These are phyloP conservation scores for Anaeromyces robustus DNA, from an alignment of 192 early-diverging fungal genomes.

Conservation along the genomic window DNA sequence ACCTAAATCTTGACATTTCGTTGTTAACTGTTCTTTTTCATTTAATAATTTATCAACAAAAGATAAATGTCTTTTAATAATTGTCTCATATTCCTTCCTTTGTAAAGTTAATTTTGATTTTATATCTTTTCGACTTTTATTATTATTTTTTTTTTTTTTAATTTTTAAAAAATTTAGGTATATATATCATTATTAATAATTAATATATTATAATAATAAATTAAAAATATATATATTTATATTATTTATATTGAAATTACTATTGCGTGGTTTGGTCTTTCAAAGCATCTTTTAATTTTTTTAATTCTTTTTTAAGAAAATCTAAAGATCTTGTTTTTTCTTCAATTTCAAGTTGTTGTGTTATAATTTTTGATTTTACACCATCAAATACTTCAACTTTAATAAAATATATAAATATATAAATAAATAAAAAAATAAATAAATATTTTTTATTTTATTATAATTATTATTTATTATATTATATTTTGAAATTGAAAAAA, in stretches of 20 bases:
- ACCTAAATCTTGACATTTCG: slow-evolving; percentile 24
- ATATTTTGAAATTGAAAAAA: background rate
- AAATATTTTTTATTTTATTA: too few species aligned
- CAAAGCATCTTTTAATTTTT: slow-evolving; percentile 14
- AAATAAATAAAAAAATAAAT: too few species aligned
- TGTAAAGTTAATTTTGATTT: slow-evolving; percentile 38
- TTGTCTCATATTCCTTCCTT: slow-evolving; percentile 40
- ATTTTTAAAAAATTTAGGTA: too few species aligned
- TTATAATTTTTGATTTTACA: slow-evolving; percentile 33
- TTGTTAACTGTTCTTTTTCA: slow-evolving; percentile 37
- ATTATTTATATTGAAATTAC: slow-evolving; percentile 3
- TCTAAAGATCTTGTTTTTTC: slow-evolving; percentile 19
- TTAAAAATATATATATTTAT: background rate
- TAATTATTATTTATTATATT: too few species aligned
- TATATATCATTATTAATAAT: too few species aligned
- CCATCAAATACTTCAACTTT: slow-evolving; percentile 29
- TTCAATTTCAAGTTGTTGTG: slow-evolving; percentile 34
- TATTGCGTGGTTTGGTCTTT: slow-evolving; percentile 18
- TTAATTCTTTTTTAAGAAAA: slow-evolving; percentile 23
- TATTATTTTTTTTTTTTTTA: too few species aligned
- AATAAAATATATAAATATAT: background rate
- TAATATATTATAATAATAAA: too few species aligned
- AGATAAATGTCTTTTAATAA: slow-evolving; percentile 34
- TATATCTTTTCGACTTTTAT: slow-evolving; percentile 10
- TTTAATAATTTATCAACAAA: slow-evolving; percentile 37